Base-by-base conservation (phyloP, 306 rosid species). In the Arachis stenosperma region DNA sequence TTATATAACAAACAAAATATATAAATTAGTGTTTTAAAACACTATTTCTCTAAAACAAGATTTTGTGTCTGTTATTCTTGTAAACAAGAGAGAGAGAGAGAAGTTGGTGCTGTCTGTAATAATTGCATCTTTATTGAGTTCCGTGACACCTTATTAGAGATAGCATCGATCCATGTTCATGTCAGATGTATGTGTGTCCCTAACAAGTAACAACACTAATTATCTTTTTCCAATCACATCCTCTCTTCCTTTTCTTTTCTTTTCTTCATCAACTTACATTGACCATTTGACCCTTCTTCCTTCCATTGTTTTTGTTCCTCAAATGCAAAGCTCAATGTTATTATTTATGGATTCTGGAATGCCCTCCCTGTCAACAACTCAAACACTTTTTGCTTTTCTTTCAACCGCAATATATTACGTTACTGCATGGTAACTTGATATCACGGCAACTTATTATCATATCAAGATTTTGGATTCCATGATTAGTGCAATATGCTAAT, bases 61-160 rank as follows among this genome's bases (percentile, higher is more conserved):
- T 17, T 17, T 17, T 17, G 17, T 17, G 17, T 17, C 17, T 17
- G 17, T 17, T 17, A 17, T 17, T 33, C 37, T 33, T 33, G 37
- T 33, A 15, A 63, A 53, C 27, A 50, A 29, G 7, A 51, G 70
- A 64, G 7, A 51, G 70, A 64, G 40, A 29, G 40, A 9, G 37
- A 33, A 33, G 85, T 1, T 53, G 65, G 43, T 77, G 61, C 42
- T 74, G 81, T 69, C 71, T 61, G 65, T 59, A 85, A 88, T 88
- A 83, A 88, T 85, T 83, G 82, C 86, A 22, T 74, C 88, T 88
- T 88, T 88, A 85, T 88, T 83, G 89, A 88, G 92, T 88, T 88
- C 88, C 83, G 92, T 83, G 89, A 50, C 62, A 22, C 8, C 15
- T 62, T 37, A 63, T 33, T 33, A 33, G 37, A 2, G 78, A 17